phyloP scores from a whole-genome alignment of 495 filamentous ascomycete genomes.

The Hyaloscypha finlandica region DNA sequence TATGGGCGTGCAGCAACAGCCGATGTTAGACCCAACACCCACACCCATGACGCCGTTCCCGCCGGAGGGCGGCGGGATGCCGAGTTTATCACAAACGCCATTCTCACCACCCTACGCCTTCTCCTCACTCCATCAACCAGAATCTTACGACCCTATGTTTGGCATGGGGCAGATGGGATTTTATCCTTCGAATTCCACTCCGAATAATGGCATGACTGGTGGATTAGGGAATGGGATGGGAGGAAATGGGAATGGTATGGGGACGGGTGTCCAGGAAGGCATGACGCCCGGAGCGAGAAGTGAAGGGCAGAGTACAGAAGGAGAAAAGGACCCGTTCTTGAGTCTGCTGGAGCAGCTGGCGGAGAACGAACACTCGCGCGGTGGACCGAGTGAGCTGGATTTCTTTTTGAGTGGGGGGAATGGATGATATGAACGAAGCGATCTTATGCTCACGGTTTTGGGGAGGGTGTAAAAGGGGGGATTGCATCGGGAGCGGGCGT shows the following conservation, averaged over 20 bases:
- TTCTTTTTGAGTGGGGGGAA: constrained; percentile 59
- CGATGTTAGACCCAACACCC: constrained; percentile 23
- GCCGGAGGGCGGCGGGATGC: constrained; percentile 20
- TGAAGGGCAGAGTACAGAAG: constrained; percentile 43
- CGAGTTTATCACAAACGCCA: constrained; percentile 35
- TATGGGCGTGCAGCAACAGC: constrained; percentile 10
- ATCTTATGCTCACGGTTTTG: no score
- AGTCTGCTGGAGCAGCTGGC: constrained; percentile 78
- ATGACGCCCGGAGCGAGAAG: constrained; percentile 44
- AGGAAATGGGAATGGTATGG: constrained; percentile 18
- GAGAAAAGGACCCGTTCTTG: constrained; percentile 78
- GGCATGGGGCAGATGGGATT: constrained; percentile 48
- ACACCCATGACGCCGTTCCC: constrained; percentile 14
- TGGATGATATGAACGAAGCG: neutral
- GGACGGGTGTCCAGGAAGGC: constrained; percentile 28
- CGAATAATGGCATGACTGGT: neutral
- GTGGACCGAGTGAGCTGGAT: constrained; percentile 65
- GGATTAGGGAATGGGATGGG: neutral
- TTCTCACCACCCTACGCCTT: constrained; percentile 46
- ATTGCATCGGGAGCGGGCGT: no score
- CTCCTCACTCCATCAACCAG: constrained; percentile 23
- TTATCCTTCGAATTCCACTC: neutral
- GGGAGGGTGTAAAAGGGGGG: no score
- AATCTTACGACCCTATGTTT: constrained; percentile 59
- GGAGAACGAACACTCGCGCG: constrained; percentile 64